These are phyloP conservation scores for Heracleum sosnowskyi DNA, from an alignment of 129 eudicot species.

Conservation along the genomic window DNA sequence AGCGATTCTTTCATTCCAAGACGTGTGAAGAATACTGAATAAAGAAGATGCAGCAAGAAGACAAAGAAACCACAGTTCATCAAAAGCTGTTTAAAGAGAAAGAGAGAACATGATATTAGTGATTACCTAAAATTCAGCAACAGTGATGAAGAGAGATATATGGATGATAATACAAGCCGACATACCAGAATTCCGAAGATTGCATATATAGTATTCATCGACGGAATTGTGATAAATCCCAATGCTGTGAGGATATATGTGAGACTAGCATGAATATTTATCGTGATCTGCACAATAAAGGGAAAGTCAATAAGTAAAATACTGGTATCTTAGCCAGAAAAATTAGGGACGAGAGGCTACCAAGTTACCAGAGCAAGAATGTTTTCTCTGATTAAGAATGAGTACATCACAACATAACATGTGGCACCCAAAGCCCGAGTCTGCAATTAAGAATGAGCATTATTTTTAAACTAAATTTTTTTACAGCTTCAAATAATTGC, in stretches of 20 bases:
- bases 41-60: constrained; percentile 76
- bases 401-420: constrained; percentile 67
- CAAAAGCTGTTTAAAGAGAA: constrained; percentile 53
- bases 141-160: not conserved
- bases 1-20: constrained; percentile 83
- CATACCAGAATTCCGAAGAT: constrained; percentile 83
- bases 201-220: constrained; percentile 66
- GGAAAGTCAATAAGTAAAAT: not conserved
- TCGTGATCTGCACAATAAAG: constrained; percentile 53
- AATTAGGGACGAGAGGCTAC: not conserved
- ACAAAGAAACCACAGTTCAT: constrained; percentile 70
- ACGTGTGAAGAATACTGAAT: constrained; percentile 72
- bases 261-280: constrained; percentile 79
- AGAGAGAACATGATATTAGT: not conserved
- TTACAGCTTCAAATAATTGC: not conserved
- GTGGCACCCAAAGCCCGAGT: constrained; percentile 79
- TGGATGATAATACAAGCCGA: not conserved
- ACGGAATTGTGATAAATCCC: constrained; percentile 62
- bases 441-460: constrained; percentile 30
- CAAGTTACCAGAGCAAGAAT: constrained; percentile 73
- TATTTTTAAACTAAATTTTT: constrained; percentile 2
- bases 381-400: constrained; percentile 85
- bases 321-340: not conserved
- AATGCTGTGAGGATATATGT: constrained; percentile 56
- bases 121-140: not conserved